Evolutionary conservation across 306 rosid genomes (phyloP).

Genomic region (Herpetospermum pedunculosum): DNA sequence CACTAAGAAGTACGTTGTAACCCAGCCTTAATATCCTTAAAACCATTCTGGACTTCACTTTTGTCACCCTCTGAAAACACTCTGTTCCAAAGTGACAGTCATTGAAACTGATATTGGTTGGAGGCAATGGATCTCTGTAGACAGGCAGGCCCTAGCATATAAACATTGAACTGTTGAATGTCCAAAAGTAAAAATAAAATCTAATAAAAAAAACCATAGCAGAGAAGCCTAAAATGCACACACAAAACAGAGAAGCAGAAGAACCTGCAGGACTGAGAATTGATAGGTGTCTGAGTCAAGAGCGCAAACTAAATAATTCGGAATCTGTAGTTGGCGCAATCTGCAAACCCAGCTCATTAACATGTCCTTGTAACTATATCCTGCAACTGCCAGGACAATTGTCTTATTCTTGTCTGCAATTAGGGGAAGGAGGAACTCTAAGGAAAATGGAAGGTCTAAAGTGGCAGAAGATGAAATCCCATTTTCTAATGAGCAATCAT

Average conservation of each 20-base stretch:
- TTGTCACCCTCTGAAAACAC: conserved; percentile 93
- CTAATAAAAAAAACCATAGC: neutral
- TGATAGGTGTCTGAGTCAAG: conserved; percentile 69
- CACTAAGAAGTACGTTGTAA: conserved; percentile 85
- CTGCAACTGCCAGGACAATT: conserved; percentile 61
- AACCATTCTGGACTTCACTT: conserved; percentile 85
- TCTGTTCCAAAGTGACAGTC: conserved; percentile 88
- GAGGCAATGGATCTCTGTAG: conserved; percentile 61
- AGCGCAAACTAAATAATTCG: conserved; percentile 59
- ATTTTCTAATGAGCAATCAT: conserved; percentile 33
- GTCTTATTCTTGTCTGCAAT: conserved; percentile 61
- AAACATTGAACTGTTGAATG: neutral
- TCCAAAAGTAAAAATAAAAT: neutral
- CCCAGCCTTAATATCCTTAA: conserved; percentile 70
- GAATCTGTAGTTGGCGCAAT: conserved; percentile 40
- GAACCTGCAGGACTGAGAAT: conserved; percentile 74
- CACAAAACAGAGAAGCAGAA: neutral
- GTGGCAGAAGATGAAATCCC: conserved; percentile 21
- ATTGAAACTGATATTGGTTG: conserved; percentile 52
- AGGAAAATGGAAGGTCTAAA: conserved; percentile 57
- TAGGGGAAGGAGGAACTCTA: conserved; percentile 54
- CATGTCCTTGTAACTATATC: conserved; percentile 92
- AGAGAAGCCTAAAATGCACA: neutral
- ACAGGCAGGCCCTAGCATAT: conserved; percentile 68
- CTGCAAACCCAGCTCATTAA: conserved; percentile 96